Percentiles rank a stretch among this genome's conserved stretches.
Evolutionary conservation across 2,329 filamentous ascomycete species (phyloP).

Genomic region (Alternaria incomplexa): DNA sequence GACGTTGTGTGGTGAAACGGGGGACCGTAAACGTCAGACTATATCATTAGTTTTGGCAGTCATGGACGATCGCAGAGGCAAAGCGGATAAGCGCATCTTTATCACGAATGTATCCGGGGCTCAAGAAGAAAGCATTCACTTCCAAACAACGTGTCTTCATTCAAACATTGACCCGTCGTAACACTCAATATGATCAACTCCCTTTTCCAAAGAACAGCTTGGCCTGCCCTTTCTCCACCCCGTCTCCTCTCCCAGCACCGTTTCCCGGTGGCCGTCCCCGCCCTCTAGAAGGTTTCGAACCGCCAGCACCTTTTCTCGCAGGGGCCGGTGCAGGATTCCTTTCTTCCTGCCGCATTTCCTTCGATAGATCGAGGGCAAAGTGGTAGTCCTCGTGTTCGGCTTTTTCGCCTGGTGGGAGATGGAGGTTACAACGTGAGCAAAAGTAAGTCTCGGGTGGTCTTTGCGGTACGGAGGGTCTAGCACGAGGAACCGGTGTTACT

Average conservation of each 20-base stretch:
- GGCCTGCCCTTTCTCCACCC: constrained; percentile 53
- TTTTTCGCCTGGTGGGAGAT: constrained; percentile 64
- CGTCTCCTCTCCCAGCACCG: constrained; percentile 14
- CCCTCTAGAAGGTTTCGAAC: constrained; percentile 32
- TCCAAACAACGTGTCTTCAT: background rate
- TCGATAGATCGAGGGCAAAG: constrained; percentile 84
- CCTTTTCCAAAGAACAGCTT: constrained; percentile 51
- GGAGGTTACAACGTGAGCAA: constrained; percentile 71
- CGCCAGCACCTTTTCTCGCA: constrained; percentile 9
- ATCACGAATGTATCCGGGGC: background rate
- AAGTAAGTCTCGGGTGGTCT: constrained; percentile 47
- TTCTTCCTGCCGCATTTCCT: constrained; percentile 54
- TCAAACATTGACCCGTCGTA: background rate
- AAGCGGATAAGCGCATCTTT: background rate
- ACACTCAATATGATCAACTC: background rate
- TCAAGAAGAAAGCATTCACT: background rate
- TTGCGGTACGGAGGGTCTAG: constrained; percentile 22
- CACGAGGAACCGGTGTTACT: background rate
- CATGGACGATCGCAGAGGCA: background rate
- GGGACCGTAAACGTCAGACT: background rate
- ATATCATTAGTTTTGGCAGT: background rate
- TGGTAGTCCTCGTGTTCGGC: constrained; percentile 93
- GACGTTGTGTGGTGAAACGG: constrained; percentile 7
- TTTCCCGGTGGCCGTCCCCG: constrained; percentile 47
- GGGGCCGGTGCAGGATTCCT: constrained; percentile 16